Evolutionary conservation across 108 stramenopile genomes (phyloP).

Genomic region (Schizochytrium sp.): DNA sequence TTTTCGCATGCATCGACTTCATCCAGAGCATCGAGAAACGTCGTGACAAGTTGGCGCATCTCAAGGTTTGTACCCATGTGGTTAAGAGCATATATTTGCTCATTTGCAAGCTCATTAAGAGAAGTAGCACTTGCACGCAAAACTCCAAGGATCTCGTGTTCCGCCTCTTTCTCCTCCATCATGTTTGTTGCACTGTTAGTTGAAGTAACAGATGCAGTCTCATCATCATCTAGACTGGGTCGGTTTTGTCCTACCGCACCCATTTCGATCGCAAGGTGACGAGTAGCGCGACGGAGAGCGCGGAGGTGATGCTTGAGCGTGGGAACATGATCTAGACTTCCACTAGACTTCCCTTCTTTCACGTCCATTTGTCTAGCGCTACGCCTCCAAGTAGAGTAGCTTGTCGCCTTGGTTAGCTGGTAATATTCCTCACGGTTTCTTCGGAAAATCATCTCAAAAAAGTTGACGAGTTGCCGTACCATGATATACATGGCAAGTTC

Average conservation of each 20-base stretch:
- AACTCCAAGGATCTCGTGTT: slow-evolving; percentile 13
- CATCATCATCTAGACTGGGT: neutral
- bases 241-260: neutral
- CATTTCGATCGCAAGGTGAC: slow-evolving; percentile 40
- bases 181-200: neutral
- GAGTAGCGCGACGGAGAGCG: neutral
- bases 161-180: neutral
- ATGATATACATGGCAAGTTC: slow-evolving; percentile 17
- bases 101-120: slow-evolving; percentile 32
- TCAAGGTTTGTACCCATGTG: slow-evolving; percentile 47
- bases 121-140: slow-evolving; percentile 39
- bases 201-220: neutral
- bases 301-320: slow-evolving; percentile 12
- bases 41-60: neutral
- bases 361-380: slow-evolving; percentile 39
- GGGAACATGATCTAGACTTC: neutral
- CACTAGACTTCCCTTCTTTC: slow-evolving; percentile 49
- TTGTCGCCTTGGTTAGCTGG: slow-evolving; percentile 23
- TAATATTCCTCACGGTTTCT: slow-evolving; percentile 11
- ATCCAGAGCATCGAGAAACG: slow-evolving; percentile 14
- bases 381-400: slow-evolving; percentile 25
- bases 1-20: slow-evolving; percentile 6
- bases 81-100: slow-evolving; percentile 41
- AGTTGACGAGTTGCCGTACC: slow-evolving; percentile 42
- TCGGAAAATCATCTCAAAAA: slow-evolving; percentile 32